These are phyloP conservation scores for Immersiella caudata DNA, from an alignment of 495 filamentous ascomycete genomes.

Conservation along the genomic window DNA sequence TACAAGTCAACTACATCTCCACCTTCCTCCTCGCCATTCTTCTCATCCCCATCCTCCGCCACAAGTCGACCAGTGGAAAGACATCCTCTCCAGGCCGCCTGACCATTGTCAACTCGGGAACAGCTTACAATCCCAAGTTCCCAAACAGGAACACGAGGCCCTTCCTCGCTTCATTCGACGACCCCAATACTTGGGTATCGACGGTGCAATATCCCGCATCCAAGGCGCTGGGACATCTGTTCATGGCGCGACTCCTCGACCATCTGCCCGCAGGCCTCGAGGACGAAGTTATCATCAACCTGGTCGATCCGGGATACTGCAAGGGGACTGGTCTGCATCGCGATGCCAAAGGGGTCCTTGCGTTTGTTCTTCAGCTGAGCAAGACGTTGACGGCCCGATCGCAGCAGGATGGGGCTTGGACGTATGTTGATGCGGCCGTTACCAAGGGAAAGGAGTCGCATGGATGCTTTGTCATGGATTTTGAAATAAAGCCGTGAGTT, in stretches of 20 bases:
- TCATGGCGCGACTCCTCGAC: conserved; percentile 37
- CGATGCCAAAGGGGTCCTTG: background rate
- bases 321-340: conserved; percentile 19
- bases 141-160: conserved; percentile 3
- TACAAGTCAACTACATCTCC: conserved; percentile 58
- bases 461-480: conserved; percentile 27
- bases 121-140: background rate
- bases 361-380: background rate
- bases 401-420: conserved; percentile 37
- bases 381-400: conserved; percentile 30
- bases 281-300: conserved; percentile 48
- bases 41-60: conserved; percentile 35
- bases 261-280: conserved; percentile 6
- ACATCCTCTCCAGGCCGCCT: background rate
- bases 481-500: conserved; percentile 15
- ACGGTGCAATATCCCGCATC: conserved; percentile 33
- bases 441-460: conserved; percentile 47
- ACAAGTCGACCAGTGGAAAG: conserved; percentile 30
- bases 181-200: conserved; percentile 22
- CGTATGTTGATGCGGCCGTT: conserved; percentile 43
- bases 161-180: conserved; percentile 44
- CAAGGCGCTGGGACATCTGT: conserved; percentile 46
- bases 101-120: conserved; percentile 6
- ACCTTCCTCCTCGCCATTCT: conserved; percentile 46
- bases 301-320: conserved; percentile 37